Evolutionary conservation across 2,329 filamentous ascomycete species (phyloP), one percentile per base, ranked within the genome.

Genomic region (Alternaria postmessia): DNA sequence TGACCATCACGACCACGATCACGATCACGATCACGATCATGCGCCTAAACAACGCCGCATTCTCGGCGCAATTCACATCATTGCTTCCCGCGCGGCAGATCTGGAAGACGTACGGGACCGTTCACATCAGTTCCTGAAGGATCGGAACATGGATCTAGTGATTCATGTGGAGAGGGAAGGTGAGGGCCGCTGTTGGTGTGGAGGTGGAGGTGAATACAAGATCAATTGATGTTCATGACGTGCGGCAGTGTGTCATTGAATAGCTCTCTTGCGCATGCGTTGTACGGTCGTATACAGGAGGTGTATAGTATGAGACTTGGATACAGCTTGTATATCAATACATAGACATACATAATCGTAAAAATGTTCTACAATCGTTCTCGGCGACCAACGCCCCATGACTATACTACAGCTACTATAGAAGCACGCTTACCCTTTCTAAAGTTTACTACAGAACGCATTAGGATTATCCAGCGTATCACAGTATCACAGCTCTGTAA

Each of bases 151-250:
- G 80, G 89, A 97, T 71, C 87, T 93, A 12, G 88, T 96, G 26
- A 86, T 97, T 5, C 94, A 97, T 78, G 91, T 96, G 1, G 94
- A 97, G 79, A 84, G 90, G 47, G 93, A 97, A 72, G 92, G 91
- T 0, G 92, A 96, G 51, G 81, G 81, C 5, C 79, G 82, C 57
- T 89, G 87, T 71, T 89, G 87, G 87, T 89, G 87, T 73, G 85
- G 85, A 24, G 82, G 84, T 12, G 83, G 83, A 16, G 43, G 54
- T 30, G 58, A 57, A 16, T 57, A 57, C 22, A 57, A 61, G 48
- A 28, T 32, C 28, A 61, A 44, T 3, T 61, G 30, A 44, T 30
- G 20, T 36, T 22, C 7, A n/a, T 26, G 20, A 38, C 20, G 16
- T 11, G 46, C 20, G 32, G 34, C 20, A 24, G 32, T 24, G 16